phyloP scores from a whole-genome alignment of 78 protist genomes.

The Pigoraptor vietnamica region DNA sequence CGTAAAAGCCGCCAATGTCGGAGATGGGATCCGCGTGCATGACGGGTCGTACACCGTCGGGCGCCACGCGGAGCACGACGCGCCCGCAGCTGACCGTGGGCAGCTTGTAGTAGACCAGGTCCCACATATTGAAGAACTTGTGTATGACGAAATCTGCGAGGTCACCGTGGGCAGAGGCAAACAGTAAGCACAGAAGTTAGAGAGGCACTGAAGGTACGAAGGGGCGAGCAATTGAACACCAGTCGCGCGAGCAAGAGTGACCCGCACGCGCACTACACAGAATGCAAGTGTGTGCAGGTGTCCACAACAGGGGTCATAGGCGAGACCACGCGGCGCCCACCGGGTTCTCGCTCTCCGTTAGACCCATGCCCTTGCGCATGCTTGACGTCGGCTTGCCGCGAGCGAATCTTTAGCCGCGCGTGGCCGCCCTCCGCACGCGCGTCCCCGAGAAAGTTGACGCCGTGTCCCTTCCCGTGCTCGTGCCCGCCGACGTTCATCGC shows the following conservation, averaged over 20 bases:
- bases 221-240: neutral
- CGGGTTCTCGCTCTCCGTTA: too few relatives aligned
- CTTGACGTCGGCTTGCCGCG: neutral
- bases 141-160: neutral
- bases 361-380: too few relatives aligned
- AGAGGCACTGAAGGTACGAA: neutral
- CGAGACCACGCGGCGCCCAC: too few relatives aligned
- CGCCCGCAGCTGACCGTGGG: neutral
- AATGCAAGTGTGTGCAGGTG: neutral
- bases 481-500: constrained; percentile 5
- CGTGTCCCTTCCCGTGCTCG: neutral
- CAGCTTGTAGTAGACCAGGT: constrained; percentile 8
- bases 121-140: constrained; percentile 14
- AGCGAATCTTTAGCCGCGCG: neutral
- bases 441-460: neutral
- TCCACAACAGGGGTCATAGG: neutral
- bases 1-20: neutral
- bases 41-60: neutral
- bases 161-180: neutral
- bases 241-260: neutral
- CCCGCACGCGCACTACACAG: neutral
- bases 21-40: neutral
- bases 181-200: neutral
- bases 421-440: neutral
- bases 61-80: neutral